phyloP scores from a whole-genome alignment of 306 rosid genomes.

The Ormosia emarginata region DNA sequence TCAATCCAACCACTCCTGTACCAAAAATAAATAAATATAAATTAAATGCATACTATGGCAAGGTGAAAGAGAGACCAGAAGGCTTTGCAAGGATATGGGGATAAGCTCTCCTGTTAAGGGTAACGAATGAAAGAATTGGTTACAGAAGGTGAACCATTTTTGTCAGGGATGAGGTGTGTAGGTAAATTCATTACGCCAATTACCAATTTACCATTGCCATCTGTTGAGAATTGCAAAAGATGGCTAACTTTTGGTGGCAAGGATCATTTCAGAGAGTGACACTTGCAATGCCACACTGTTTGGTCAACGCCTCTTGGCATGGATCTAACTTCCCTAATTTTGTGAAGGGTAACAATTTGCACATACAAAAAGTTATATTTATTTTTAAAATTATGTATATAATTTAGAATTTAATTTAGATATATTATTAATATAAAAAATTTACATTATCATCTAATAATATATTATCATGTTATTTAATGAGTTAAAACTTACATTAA shows the following conservation, averaged over 20 bases:
- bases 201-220: neutral
- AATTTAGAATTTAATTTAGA: too few species aligned
- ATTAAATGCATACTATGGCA: neutral
- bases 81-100: neutral
- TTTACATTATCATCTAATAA: too few species aligned
- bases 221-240: neutral
- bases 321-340: neutral
- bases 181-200: neutral
- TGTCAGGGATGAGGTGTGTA: slow-evolving; percentile 2
- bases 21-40: neutral
- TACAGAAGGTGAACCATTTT: slow-evolving; percentile 17
- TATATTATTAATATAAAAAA: too few species aligned
- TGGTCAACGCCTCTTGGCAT: neutral
- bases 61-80: neutral
- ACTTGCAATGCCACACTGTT: slow-evolving; percentile 8
- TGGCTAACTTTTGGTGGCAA: neutral
- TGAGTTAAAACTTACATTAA: too few species aligned
- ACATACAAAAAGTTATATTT: too few species aligned
- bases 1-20: neutral
- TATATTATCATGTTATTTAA: too few species aligned
- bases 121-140: neutral
- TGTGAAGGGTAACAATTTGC: neutral
- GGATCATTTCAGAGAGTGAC: slow-evolving; percentile 1
- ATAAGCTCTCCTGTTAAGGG: neutral
- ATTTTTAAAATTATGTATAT: too few species aligned